Evolutionary conservation across 2,329 filamentous ascomycete genomes (phyloP), one percentile per base, ranked within the genome.

Genomic region (Fusarium liriodendri): DNA sequence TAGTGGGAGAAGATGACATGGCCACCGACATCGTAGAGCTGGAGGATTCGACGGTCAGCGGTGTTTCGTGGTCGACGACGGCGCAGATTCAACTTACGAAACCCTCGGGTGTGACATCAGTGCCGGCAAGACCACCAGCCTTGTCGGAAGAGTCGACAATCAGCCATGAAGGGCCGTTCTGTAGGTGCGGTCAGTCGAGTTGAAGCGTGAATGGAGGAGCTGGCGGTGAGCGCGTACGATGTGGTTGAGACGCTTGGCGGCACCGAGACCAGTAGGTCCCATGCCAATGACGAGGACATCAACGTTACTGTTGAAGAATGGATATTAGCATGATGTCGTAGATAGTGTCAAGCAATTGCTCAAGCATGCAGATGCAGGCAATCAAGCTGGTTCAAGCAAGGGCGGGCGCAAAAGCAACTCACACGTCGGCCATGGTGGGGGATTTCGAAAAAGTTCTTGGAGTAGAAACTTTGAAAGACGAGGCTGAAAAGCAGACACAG

Each of bases 1-100:
- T 99, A 99, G 91, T 98, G 95, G 79, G 95, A 98, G 90, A 98
- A 98, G 87, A 98, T 98, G 86, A 98, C 95, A 86, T 98, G 95
- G 79, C 95, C 95, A 83, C 95, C 95, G 79, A 99, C 97, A 86
- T 99, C 97, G 90, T 98, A 99, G 80, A 99, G 91, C 96, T 98
- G 81, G 25, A 68, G 32, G 14, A 13, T 6, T 7, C 14, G 35
- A 58, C 42, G 70, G 60, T 79, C 79, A 79, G 75, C 47, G 6
- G 67, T 68, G 55, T 72, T 66, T 27, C 9, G 20, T 38, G n/a
- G 42, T 59, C 54, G 50, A 58, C 63, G 37, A 18, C 38, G 77
- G 25, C n/a, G 66, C 67, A 69, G 52, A 54, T 62, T 71, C 32
- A 76, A 95, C 95, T 87, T 90, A 98, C 95, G 87, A 98, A 98